These are phyloP conservation scores for Tympanopsis confertula DNA, from an alignment of 2,329 filamentous ascomycete species.

Conservation along the genomic window DNA sequence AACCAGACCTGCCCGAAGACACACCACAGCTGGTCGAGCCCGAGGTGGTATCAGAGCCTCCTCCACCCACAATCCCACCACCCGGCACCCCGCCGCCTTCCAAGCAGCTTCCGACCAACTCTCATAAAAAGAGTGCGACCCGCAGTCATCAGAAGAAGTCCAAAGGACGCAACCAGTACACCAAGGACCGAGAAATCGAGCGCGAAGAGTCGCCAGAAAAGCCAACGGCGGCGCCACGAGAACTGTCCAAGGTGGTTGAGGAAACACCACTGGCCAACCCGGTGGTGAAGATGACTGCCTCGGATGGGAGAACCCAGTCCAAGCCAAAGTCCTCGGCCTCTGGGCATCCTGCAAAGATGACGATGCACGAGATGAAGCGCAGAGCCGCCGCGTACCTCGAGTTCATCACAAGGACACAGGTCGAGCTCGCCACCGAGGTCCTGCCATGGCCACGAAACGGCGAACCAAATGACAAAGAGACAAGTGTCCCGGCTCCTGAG, in stretches of 20 bases:
- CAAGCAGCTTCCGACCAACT: not conserved
- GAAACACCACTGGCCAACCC: not conserved
- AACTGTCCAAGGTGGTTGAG: not conserved
- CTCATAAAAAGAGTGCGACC: not conserved
- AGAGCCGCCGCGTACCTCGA: not conserved
- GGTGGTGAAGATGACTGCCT: not conserved
- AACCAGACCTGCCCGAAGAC: too few species aligned
- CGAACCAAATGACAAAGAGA: not conserved
- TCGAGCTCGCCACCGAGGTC: not conserved
- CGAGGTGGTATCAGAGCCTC: not conserved
- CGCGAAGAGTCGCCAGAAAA: not conserved
- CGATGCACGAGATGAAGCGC: not conserved
- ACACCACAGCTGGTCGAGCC: not conserved
- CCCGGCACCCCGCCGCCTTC: not conserved
- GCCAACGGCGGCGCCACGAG: not conserved
- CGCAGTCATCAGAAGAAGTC: not conserved
- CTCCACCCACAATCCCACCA: not conserved
- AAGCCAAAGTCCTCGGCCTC: not conserved
- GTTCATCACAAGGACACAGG: not conserved
- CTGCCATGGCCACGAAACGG: not conserved
- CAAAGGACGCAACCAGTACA: not conserved
- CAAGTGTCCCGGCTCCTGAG: too few species aligned
- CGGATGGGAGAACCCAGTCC: not conserved
- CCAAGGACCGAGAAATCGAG: not conserved
- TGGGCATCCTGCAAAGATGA: not conserved